Evolutionary conservation across 2,329 filamentous ascomycete species (phyloP).

Genomic region (Rhinocladiella similis): DNA sequence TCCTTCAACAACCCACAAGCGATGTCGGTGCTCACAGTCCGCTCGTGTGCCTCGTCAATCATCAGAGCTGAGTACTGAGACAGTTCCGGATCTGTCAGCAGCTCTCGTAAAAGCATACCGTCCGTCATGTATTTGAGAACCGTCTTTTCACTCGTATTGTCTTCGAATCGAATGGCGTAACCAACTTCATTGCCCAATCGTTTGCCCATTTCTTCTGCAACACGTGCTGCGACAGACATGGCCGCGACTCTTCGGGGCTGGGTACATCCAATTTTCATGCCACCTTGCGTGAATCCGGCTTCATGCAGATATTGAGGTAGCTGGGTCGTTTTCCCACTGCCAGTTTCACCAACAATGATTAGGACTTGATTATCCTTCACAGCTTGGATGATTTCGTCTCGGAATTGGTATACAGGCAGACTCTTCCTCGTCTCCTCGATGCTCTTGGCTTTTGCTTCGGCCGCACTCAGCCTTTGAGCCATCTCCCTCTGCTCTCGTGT

Average conservation of each 20-base stretch:
- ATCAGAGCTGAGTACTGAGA: conserved; percentile 83
- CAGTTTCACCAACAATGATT: conserved; percentile 92
- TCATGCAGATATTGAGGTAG: conserved; percentile 92
- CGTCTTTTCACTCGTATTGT: conserved; percentile 87
- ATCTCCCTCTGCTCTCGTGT: conserved; percentile 77
- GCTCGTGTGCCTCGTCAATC: conserved; percentile 97
- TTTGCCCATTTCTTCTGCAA: conserved; percentile 89
- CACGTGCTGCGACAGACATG: conserved; percentile 95
- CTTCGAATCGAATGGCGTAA: conserved; percentile 93
- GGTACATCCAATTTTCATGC: conserved; percentile 85
- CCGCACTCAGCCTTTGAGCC: conserved; percentile 79
- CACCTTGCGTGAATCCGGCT: conserved; percentile 81
- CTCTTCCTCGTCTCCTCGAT: conserved; percentile 92
- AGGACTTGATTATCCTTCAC: conserved; percentile 83
- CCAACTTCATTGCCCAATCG: conserved; percentile 91
- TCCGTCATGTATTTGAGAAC: conserved; percentile 96
- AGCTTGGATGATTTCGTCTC: conserved; percentile 82
- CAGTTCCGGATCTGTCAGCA: conserved; percentile 84
- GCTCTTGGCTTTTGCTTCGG: conserved; percentile 80
- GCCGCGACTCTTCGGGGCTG: conserved; percentile 94
- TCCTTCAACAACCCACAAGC: conserved; percentile 86
- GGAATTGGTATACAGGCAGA: conserved; percentile 84
- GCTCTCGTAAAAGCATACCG: conserved; percentile 87
- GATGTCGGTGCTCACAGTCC: conserved; percentile 88
- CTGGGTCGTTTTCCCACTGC: conserved; percentile 94